A percentile compares a stretch with the other conserved stretches of the same genome.
phyloP scores from a whole-genome alignment of 371 early-diverging fungal genomes.

The Mucor mucedo region DNA sequence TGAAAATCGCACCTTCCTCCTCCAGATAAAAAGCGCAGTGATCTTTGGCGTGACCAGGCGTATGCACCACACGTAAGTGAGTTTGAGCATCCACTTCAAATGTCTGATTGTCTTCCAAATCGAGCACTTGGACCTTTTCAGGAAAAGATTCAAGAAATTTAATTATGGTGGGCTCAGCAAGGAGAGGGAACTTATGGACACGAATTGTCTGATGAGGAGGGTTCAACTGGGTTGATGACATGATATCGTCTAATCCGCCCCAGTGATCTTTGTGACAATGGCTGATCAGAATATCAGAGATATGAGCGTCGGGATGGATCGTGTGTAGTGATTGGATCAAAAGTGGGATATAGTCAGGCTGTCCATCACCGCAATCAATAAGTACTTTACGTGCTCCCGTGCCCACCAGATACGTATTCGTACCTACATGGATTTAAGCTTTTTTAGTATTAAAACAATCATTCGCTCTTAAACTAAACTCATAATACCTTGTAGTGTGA shows the following conservation, averaged over 20 bases:
- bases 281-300: slow-evolving; percentile 75
- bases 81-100: slow-evolving; percentile 60
- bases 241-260: slow-evolving; percentile 66
- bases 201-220: slow-evolving; percentile 22
- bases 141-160: slow-evolving; percentile 34
- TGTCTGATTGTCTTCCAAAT: slow-evolving; percentile 50
- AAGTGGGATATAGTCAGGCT: slow-evolving; percentile 61
- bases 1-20: slow-evolving; percentile 68
- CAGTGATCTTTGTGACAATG: slow-evolving; percentile 87
- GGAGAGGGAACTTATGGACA: slow-evolving; percentile 38
- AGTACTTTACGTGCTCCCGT: slow-evolving; percentile 66
- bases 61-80: slow-evolving; percentile 50
- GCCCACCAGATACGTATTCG: slow-evolving; percentile 86
- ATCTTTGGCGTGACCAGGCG: slow-evolving; percentile 80
- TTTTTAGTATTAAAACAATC: neutral
- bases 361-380: slow-evolving; percentile 81
- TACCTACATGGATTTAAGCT: slow-evolving; percentile 42
- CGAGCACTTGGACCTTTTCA: slow-evolving; percentile 24
- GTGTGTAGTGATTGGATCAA: slow-evolving; percentile 51
- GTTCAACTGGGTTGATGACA: slow-evolving; percentile 34
- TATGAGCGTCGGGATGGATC: slow-evolving; percentile 35
- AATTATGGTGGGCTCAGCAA: slow-evolving; percentile 4
- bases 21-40: slow-evolving; percentile 67
- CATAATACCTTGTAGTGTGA: slow-evolving; percentile 73
- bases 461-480: no score